Conservation (phyloP, 805 yeast genomes). For the Saccharomycopsis malanga region DNA sequence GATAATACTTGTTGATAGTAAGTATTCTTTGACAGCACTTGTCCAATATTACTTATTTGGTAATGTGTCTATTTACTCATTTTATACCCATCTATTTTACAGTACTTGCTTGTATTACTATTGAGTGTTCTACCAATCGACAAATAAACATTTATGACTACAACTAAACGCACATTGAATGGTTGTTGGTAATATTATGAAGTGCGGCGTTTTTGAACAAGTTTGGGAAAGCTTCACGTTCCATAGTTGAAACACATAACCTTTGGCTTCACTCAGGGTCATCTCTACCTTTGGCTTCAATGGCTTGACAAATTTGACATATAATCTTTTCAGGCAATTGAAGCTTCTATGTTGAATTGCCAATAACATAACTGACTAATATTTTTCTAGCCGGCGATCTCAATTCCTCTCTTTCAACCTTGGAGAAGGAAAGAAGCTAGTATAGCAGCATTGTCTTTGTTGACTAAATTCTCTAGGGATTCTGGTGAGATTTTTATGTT, state of each 20-base stretch:
- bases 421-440: slow-evolving; percentile 20
- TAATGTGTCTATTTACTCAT: no score
- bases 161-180: slow-evolving; percentile 45
- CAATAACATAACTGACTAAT: slow-evolving; percentile 57
- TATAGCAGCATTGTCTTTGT: slow-evolving; percentile 25
- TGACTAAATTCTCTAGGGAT: slow-evolving; percentile 26
- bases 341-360: slow-evolving; percentile 63
- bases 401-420: slow-evolving; percentile 52
- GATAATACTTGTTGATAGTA: background rate
- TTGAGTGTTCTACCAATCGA: no score
- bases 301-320: slow-evolving; percentile 49
- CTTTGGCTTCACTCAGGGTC: slow-evolving; percentile 81
- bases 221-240: slow-evolving; percentile 83
- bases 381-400: slow-evolving; percentile 57
- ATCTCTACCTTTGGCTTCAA: slow-evolving; percentile 75
- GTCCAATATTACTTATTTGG: no score
- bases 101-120: no score
- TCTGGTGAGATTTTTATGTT: slow-evolving; percentile 24
- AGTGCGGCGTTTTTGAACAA: slow-evolving; percentile 74
- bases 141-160: no score
- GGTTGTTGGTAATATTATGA: slow-evolving; percentile 61
- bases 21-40: no score
- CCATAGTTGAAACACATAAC: slow-evolving; percentile 77
- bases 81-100: no score
- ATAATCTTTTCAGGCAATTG: slow-evolving; percentile 63